These are phyloP conservation scores for Aspergillus awamori DNA, from an alignment of 2,329 filamentous ascomycete species.

Conservation along the genomic window DNA sequence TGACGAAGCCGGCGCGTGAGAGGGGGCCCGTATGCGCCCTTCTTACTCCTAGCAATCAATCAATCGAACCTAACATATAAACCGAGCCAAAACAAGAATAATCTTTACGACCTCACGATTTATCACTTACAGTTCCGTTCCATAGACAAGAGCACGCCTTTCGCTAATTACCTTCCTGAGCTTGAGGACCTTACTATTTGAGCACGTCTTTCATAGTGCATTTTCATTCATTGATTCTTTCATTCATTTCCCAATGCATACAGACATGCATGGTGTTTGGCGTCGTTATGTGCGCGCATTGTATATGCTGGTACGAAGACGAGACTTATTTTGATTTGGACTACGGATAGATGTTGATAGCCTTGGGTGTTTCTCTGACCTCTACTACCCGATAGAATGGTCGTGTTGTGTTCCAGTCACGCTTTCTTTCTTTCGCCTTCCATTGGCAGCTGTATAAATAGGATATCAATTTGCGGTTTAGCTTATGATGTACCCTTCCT, in stretches of 20 bases:
- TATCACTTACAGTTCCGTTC: background rate
- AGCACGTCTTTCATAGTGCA: background rate
- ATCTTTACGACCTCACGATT: background rate
- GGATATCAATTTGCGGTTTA: background rate
- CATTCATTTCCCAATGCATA: background rate
- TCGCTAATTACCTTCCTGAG: background rate
- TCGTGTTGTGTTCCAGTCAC: background rate
- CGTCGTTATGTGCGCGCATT: background rate
- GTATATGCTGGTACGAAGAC: background rate
- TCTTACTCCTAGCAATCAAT: background rate
- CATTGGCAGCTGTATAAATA: background rate
- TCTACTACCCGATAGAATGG: background rate
- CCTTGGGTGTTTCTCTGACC: background rate
- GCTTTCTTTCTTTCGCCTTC: background rate
- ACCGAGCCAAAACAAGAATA: background rate
- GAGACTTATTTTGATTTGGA: background rate
- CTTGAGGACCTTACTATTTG: background rate
- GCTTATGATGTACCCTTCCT: too few species aligned
- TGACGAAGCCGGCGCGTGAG: conserved; percentile 32
- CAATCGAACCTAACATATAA: background rate
- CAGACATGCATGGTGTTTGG: background rate
- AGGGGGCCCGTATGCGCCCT: background rate
- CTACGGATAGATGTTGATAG: background rate
- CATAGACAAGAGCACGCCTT: background rate
- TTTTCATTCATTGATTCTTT: background rate